phyloP scores from a whole-genome alignment of 208 protist genomes.

The Trypanosoma boissoni region DNA sequence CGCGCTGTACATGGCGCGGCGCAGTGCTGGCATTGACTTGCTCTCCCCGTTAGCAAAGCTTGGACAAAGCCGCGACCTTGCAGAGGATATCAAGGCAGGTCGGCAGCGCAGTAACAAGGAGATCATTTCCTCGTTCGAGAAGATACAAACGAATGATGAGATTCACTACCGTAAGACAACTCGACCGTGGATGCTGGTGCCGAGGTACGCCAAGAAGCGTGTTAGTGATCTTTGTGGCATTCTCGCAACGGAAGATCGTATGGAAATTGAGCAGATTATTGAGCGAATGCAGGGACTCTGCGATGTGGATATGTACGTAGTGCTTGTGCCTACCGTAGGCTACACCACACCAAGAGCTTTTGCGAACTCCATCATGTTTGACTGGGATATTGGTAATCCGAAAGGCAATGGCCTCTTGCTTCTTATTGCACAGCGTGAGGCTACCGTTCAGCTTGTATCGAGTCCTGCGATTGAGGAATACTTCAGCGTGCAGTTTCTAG shows the following conservation, averaged over 20 bases:
- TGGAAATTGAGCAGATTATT: slow-evolving; percentile 88
- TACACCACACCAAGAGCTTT: slow-evolving; percentile 78
- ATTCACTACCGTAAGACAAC: slow-evolving; percentile 83
- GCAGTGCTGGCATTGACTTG: slow-evolving; percentile 62
- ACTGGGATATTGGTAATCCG: slow-evolving; percentile 80
- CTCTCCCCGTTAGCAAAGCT: slow-evolving; percentile 76
- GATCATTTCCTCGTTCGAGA: slow-evolving; percentile 76
- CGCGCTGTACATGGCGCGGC: slow-evolving; percentile 19
- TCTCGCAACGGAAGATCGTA: slow-evolving; percentile 72
- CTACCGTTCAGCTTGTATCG: slow-evolving; percentile 72
- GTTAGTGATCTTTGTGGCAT: slow-evolving; percentile 83
- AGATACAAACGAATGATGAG: slow-evolving; percentile 79
- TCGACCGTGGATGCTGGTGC: slow-evolving; percentile 82
- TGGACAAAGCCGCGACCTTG: slow-evolving; percentile 75
- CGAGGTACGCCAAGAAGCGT: slow-evolving; percentile 76
- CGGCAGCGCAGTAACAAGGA: slow-evolving; percentile 78
- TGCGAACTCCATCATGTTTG: slow-evolving; percentile 82
- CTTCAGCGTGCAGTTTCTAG: slow-evolving; percentile 67
- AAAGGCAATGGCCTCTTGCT: slow-evolving; percentile 77
- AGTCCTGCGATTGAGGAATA: slow-evolving; percentile 79
- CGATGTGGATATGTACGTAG: slow-evolving; percentile 78
- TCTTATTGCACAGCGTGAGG: slow-evolving; percentile 78
- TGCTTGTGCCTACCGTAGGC: slow-evolving; percentile 83
- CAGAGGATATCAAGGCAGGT: slow-evolving; percentile 65
- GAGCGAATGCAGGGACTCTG: slow-evolving; percentile 85